These are phyloP conservation scores for Calonectria pseudoreteaudii DNA, from an alignment of 2,329 filamentous ascomycete species.

Conservation along the genomic window DNA sequence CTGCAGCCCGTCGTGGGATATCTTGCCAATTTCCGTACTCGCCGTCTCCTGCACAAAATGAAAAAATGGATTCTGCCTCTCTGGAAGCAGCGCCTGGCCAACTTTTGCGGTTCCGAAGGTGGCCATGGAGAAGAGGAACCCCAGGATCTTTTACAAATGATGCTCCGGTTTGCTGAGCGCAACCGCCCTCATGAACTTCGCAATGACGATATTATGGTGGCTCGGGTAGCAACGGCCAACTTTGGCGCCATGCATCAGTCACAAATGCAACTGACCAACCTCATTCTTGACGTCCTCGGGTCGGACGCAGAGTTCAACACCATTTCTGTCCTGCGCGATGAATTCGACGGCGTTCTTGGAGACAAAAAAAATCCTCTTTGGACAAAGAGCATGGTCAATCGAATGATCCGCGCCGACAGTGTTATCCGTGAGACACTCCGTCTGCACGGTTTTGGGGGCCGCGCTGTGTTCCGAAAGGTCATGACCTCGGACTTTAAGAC, in stretches of 20 bases:
- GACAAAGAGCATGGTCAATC: slow-evolving; percentile 52
- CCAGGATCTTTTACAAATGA: slow-evolving; percentile 55
- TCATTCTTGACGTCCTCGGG: neutral
- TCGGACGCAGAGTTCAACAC: neutral
- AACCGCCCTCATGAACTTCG: slow-evolving; percentile 51
- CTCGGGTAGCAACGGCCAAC: neutral
- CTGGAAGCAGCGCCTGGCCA: slow-evolving; percentile 29
- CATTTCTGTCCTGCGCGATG: slow-evolving; percentile 37
- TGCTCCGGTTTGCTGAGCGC: slow-evolving; percentile 52
- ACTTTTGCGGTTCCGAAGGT: slow-evolving; percentile 22
- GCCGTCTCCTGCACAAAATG: slow-evolving; percentile 39
- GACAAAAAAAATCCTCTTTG: slow-evolving; percentile 43
- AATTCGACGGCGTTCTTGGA: slow-evolving; percentile 47
- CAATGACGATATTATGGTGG: neutral
- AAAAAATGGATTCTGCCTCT: slow-evolving; percentile 43
- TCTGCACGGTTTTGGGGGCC: slow-evolving; percentile 45
- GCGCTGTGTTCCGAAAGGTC: slow-evolving; percentile 45
- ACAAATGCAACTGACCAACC: neutral
- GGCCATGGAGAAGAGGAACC: slow-evolving; percentile 36
- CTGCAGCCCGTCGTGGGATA: slow-evolving; percentile 49
- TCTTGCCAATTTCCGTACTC: slow-evolving; percentile 37
- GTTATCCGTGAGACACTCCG: slow-evolving; percentile 57
- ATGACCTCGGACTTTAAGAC: slow-evolving; percentile 44
- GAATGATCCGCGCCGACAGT: slow-evolving; percentile 55
- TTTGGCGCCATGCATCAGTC: neutral